Base-by-base conservation (phyloP, 306 rosid species). In the Prunus dulcis region DNA sequence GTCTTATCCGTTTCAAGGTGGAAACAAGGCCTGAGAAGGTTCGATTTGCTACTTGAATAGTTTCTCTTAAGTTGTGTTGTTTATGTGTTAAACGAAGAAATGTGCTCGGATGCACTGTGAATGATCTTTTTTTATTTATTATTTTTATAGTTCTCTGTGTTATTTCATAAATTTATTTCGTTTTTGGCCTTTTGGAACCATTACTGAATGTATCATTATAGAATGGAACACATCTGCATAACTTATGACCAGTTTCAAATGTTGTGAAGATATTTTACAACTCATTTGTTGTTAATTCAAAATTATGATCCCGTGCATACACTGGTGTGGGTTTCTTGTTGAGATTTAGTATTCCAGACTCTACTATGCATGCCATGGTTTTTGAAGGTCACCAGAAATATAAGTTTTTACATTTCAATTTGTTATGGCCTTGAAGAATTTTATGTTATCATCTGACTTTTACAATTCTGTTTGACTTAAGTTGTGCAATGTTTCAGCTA, bases 11-110 rank as follows among this genome's bases (percentile, higher is more conserved):
- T 80, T 89, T 92, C 87, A 89, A 89, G 87, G 97, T 95, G 85
- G 99, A 95, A 86, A 92, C 99, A 71, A 83, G 97, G 63, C 97
- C 99, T 58, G 96, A 88, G 84, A 95, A 95, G 93, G 99, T 93
- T 86, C 52, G 64, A 20, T 70, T 61, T 76, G 25, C 64, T 53
- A 60, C 27, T 13, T 76, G 58, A 64, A 74, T 66, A 74, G 77
- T 14, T 76, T 20, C 43, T 75, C 72, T 72, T 46, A 52, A 32
- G 41, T 78, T 17, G 55, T 51, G 20, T 43, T 28, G 45, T 74
- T 20, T 72, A 72, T 23, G 4, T 20, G 20, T 43, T 57, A 32
- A 55, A n/a, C 0, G 22, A 13, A 25, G 17, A 9, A 56, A 52
- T n/a, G 51, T 20, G n/a, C 22, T 72, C 18, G 12, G 61, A 9